Base-by-base conservation (phyloP, 2,329 filamentous ascomycete species). In the Microsporum audouinii region DNA sequence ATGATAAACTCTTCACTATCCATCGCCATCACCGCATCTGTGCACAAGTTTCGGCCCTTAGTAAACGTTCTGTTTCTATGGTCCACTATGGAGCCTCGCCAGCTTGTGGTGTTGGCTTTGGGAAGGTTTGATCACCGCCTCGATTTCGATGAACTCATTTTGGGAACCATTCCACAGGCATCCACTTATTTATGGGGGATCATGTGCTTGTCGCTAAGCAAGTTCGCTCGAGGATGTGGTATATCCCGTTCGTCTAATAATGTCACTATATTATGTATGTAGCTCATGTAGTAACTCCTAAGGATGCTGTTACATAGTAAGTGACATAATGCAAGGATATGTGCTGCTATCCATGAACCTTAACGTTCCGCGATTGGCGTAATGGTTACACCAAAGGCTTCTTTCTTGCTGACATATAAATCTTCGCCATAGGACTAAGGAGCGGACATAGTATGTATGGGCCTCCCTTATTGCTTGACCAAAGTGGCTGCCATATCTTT, bases 71-170 rank as follows among this genome's bases (percentile, higher is more conserved):
- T 45, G 56, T 58, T 62, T 47, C 59, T 55, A 39, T 41, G 23
- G 2, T 56, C 57, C 34, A n/a, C 12, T 41, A 55, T 60, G 34
- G 47, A 39, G 43, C 43, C 10, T 55, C 47, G 17, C 53, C 23
- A 4, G 33, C 45, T 56, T 36, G n/a, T 31, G 12, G 49, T 61
- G 49, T 36, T 61, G 36, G 36, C 14, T 7, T 36, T 33, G 45
- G 33, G 47, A 49, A 60, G 58, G 45, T 49, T 53, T 55, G 14
- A 31, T 33, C 55, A 29, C 72, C 2, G 78, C 78, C 61, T 80
- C 74, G 8, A 72, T 68, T 39, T 75, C 71, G 5, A 75, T 78
- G 65, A 80, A 78, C 62, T 77, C 73, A 65, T 79, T 78, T 64
- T 79, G 74, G 49, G 49, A 53, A 53, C 4, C 14, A 17, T 53